These are phyloP conservation scores for Lupinus albus DNA, from an alignment of 306 rosid genomes.

Conservation along the genomic window DNA sequence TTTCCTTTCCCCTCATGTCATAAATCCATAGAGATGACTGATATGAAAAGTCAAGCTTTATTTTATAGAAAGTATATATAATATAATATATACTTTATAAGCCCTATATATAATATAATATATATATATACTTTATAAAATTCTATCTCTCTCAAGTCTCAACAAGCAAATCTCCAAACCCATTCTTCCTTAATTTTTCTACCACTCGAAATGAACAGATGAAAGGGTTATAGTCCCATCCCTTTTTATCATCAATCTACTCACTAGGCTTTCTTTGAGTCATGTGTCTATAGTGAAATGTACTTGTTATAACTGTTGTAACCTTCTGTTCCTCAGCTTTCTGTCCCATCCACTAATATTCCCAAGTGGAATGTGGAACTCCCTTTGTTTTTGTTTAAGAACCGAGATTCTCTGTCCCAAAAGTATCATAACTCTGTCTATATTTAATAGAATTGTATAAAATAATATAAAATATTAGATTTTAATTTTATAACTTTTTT, in stretches of 20 bases:
- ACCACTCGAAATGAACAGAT: constrained; percentile 63
- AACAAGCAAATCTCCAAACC: constrained; percentile 30
- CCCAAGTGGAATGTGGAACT: constrained; percentile 82
- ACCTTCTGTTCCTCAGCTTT: constrained; percentile 96
- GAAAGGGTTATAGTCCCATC: constrained; percentile 67
- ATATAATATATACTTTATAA: constrained; percentile 24
- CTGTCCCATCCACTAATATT: constrained; percentile 95
- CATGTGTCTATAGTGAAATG: constrained; percentile 63
- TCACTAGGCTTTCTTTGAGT: constrained; percentile 57
- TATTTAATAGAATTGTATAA: no score
- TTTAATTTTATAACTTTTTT: no score
- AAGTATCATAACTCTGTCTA: no score
- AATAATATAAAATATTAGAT: no score
- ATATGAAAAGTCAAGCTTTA: constrained; percentile 67
- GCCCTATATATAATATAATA: constrained; percentile 33
- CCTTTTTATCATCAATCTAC: constrained; percentile 56
- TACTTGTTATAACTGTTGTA: constrained; percentile 70
- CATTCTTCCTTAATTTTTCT: constrained; percentile 39
- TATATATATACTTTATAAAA: constrained; percentile 20
- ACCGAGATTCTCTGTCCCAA: no score
- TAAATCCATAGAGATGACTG: constrained; percentile 65
- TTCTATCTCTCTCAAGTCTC: not conserved
- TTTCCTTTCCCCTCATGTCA: constrained; percentile 42
- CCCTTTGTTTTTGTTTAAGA: constrained; percentile 47
- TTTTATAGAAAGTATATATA: constrained; percentile 31